These are phyloP conservation scores for Corymbia citriodora DNA, from an alignment of 441 rosid genomes.

Conservation along the genomic window DNA sequence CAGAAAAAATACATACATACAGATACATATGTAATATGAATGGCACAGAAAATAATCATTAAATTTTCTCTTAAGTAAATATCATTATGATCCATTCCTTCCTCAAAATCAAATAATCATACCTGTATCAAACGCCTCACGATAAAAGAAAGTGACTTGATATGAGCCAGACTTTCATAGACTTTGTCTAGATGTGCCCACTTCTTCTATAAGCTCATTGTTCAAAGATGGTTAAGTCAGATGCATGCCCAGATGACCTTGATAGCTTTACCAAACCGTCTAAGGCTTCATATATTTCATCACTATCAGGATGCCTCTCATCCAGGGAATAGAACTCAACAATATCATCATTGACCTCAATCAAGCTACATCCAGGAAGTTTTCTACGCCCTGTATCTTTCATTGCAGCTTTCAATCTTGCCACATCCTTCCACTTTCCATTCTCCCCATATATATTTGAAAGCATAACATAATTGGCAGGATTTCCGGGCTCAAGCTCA, in stretches of 20 bases:
- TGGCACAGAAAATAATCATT: background rate
- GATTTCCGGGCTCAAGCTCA: constrained; percentile 1
- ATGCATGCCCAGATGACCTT: background rate
- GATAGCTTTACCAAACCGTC: background rate
- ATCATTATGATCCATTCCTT: background rate
- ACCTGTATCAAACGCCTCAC: background rate
- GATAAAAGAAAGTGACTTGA: background rate
- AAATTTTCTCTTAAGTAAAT: background rate
- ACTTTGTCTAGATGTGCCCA: background rate
- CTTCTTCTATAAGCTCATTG: background rate
- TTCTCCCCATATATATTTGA: background rate
- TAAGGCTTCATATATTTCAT: background rate
- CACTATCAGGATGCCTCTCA: background rate
- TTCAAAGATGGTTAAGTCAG: background rate
- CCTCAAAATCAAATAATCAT: background rate
- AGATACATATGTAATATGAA: background rate
- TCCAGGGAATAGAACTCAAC: background rate
- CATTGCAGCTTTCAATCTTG: background rate
- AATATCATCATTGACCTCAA: background rate
- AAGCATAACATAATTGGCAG: background rate
- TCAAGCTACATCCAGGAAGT: background rate
- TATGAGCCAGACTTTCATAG: background rate
- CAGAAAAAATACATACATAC: background rate
- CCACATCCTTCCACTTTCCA: background rate
- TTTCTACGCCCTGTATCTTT: background rate